Conservation (phyloP, 768 basidiomycete species). For the Naematelia encephala region DNA sequence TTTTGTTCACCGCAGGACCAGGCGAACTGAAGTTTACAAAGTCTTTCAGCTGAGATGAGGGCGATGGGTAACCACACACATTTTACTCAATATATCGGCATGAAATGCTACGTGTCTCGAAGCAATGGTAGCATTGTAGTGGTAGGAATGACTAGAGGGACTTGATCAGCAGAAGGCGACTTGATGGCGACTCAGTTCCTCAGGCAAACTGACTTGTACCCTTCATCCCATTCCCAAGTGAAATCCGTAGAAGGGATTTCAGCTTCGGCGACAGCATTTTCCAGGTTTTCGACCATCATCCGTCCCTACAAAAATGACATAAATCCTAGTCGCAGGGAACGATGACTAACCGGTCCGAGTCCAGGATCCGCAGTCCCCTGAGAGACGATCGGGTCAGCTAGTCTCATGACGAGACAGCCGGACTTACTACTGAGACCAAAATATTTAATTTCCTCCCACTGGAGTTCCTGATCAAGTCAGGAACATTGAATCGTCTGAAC, state of each 20-base stretch:
- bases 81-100: not conserved
- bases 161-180: not conserved
- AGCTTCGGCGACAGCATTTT: not conserved
- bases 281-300: not conserved
- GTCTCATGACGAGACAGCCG: not conserved
- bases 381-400: not conserved
- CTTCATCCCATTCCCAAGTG: not conserved
- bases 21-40: no score
- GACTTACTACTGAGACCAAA: not conserved
- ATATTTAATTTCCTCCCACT: not conserved
- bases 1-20: not conserved
- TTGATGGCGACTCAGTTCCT: not conserved
- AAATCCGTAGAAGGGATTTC: not conserved
- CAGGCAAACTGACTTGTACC: not conserved
- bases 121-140: not conserved
- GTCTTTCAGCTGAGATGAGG: not conserved
- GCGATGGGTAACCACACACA: not conserved
- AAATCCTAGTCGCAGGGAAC: not conserved
- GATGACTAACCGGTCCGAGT: not conserved
- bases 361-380: not conserved
- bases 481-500: not conserved
- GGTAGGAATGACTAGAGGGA: not conserved
- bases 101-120: not conserved
- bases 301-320: not conserved
- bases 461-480: not conserved